A percentile compares a stretch with the other conserved stretches of the same genome.
phyloP scores from a whole-genome alignment of 2,329 filamentous ascomycete genomes.

The Drechslerella coelobrocha region DNA sequence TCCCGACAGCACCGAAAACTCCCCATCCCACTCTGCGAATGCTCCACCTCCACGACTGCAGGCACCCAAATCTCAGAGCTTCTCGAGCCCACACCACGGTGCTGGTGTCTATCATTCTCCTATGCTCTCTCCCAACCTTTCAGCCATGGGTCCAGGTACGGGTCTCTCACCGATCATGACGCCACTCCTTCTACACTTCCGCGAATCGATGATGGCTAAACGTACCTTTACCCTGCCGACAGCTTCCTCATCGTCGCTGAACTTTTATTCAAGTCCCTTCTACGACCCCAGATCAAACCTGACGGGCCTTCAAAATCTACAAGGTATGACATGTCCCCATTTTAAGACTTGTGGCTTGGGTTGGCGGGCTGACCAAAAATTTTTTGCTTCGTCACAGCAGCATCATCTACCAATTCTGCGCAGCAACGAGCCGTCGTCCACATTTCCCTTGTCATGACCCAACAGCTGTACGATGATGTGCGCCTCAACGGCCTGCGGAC shows the following conservation, averaged over 20 bases:
- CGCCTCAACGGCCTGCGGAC: conserved; percentile 18
- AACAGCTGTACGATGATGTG: conserved; percentile 16
- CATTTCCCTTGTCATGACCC: conserved; percentile 13
- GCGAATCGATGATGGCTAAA: conserved; percentile 47
- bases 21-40: conserved; percentile 37
- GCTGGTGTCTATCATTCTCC: conserved; percentile 41
- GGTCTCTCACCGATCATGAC: conserved; percentile 22
- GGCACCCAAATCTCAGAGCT: conserved; percentile 12
- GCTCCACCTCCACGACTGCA: conserved; percentile 27
- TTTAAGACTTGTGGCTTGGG: neutral
- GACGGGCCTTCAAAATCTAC: conserved; percentile 14
- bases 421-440: conserved; percentile 17
- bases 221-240: conserved; percentile 9
- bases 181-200: conserved; percentile 14
- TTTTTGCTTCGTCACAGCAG: neutral
- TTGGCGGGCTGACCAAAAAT: neutral
- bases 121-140: conserved; percentile 44
- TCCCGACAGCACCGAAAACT: conserved; percentile 29
- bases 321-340: conserved; percentile 9
- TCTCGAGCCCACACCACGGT: conserved; percentile 14
- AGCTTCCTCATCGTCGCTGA: conserved; percentile 59
- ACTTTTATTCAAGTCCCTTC: conserved; percentile 82
- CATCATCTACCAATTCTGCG: neutral
- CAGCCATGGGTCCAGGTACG: conserved; percentile 40
- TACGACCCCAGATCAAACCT: conserved; percentile 74